Conservation (phyloP, 805 yeast genomes). For the Wickerhamiella cacticola region DNA sequence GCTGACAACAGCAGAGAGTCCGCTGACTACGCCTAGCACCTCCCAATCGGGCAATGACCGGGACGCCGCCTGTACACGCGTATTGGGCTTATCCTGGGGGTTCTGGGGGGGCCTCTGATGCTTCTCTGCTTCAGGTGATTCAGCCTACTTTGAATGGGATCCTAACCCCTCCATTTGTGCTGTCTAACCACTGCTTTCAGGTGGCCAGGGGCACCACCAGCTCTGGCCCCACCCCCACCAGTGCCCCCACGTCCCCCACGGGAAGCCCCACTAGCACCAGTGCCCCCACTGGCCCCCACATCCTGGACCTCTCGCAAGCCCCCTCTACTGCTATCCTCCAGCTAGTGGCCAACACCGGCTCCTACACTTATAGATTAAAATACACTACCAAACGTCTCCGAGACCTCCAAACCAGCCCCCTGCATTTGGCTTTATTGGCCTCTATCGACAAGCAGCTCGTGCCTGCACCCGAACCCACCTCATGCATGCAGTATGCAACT, state of each 20-base stretch:
- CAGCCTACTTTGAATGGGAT: not conserved
- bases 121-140: not conserved
- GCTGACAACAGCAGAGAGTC: no score
- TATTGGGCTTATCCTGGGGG: not conserved
- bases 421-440: conserved; percentile 13
- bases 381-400: conserved; percentile 12
- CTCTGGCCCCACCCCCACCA: no score
- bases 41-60: no score
- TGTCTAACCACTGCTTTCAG: not conserved
- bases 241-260: no score
- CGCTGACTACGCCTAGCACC: no score
- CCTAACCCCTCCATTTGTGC: not conserved
- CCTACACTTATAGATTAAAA: conserved; percentile 13
- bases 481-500: not conserved
- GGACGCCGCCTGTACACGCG: no score
- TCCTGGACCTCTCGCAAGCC: not conserved
- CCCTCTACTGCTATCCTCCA: conserved; percentile 2
- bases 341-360: conserved; percentile 6
- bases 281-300: no score
- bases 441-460: conserved; percentile 12
- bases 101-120: no score
- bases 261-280: no score
- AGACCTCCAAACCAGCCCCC: not conserved
- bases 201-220: no score
- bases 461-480: not conserved